Evolutionary conservation across 768 basidiomycete genomes (phyloP), one percentile per base, ranked within the genome.

Genomic region (Mycena galopus): DNA sequence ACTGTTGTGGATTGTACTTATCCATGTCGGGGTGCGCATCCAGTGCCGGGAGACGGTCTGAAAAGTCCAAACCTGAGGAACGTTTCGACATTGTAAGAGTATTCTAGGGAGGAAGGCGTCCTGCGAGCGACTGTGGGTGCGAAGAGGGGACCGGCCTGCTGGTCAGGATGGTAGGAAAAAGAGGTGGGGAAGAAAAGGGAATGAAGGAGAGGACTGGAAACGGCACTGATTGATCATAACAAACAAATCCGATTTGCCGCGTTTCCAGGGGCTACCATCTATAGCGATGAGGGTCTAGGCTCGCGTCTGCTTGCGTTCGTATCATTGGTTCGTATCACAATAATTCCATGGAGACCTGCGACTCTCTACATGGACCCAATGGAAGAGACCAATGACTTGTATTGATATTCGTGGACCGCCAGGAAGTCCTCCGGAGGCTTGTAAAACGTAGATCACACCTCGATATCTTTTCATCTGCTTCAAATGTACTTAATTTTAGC

Each of bases 11-110:
- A 35, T 73, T 71, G 39, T 75, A 76, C 44, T 78, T 73, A 21
- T 80, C 78, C 72, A 69, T 64, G 75, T 75, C 74, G 63, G 76
- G 61, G 70, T 66, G 42, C 67, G 73, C 72, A 65, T 84, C 70
- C 10, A 87, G 86, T 42, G 75, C 75, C 57, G 63, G 78, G 50
- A 68, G 58, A 72, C 84, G 83, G 78, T 88, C 88, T 59, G 83
- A 83, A 77, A 87, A 88, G 75, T 89, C 88, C 65, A 87, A 82
- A 69, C 81, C 84, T 23, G 86, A 87, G n/a, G 80, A 83, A 14
- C 83, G 83, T 35, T 77, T 60, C 9, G 64, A 60, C 73, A 74
- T 74, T 39, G 62, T 27, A 25, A 51, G 21, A 27, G 30, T 59
- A 55, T 35, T 72, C 65, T 72, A 65, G 25, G 57, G 63, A 35